These are phyloP conservation scores for Camellia oleifera DNA, from an alignment of 179 eudicot species.

Conservation along the genomic window DNA sequence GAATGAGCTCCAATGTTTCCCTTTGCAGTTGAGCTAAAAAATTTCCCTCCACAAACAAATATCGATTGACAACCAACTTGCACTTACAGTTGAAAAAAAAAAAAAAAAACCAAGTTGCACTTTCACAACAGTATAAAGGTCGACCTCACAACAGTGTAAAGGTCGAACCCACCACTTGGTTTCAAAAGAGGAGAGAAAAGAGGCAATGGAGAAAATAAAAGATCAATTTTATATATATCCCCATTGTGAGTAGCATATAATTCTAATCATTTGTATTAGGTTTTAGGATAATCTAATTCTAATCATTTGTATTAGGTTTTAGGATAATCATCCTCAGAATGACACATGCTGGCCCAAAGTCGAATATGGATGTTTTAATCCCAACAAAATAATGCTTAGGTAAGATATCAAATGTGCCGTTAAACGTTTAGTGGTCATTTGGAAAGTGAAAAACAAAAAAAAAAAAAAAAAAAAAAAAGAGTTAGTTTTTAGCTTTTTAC, in stretches of 20 bases:
- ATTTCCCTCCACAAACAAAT: not conserved
- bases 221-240: not conserved
- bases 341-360: too few relatives aligned
- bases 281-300: not conserved
- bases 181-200: not conserved
- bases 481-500: too few relatives aligned
- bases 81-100: not conserved
- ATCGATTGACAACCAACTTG: not conserved
- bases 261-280: not conserved
- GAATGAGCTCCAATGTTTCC: not conserved
- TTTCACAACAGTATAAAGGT: too few relatives aligned
- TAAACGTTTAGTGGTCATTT: too few relatives aligned
- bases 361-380: too few relatives aligned
- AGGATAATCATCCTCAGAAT: too few relatives aligned
- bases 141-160: not conserved
- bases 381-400: too few relatives aligned
- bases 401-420: too few relatives aligned
- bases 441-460: too few relatives aligned
- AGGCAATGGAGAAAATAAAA: not conserved
- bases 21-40: not conserved
- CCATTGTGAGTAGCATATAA: conserved; percentile 13
- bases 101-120: not conserved
- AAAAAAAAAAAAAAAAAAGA: too few relatives aligned
- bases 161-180: conserved; percentile 2
- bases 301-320: too few relatives aligned